Conservation (phyloP, 192 early-diverging fungal genomes). For the Linnemannia elongata region DNA sequence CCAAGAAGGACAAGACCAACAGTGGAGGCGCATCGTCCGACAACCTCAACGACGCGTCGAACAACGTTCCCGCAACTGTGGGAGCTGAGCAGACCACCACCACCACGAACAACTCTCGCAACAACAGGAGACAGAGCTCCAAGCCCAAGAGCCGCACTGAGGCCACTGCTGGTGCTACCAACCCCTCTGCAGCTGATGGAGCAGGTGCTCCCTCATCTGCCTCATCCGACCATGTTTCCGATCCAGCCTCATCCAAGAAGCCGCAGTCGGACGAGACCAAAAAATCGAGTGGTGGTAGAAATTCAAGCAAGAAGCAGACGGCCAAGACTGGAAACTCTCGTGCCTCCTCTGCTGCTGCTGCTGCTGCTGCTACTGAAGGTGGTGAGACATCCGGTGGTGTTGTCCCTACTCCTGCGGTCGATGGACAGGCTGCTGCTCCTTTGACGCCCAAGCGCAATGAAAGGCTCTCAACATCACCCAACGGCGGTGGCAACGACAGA, state of each 20-base stretch:
- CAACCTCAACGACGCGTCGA: not conserved
- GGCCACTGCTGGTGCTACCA: not conserved
- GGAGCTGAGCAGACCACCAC: not conserved
- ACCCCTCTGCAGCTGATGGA: not conserved
- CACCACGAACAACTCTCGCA: slow-evolving; percentile 2
- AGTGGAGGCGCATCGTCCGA: not conserved
- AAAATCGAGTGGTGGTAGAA: not conserved
- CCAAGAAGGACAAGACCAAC: slow-evolving; percentile 26
- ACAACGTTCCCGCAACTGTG: not conserved
- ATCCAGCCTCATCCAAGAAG: slow-evolving; percentile 6
- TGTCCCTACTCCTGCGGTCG: not conserved
- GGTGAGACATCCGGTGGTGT: not conserved
- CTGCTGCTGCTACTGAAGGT: not conserved
- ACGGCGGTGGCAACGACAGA: slow-evolving; percentile 16
- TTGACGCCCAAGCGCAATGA: slow-evolving; percentile 32
- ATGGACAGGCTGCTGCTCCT: not conserved
- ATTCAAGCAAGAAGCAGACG: slow-evolving; percentile 13
- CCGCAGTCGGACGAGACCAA: not conserved
- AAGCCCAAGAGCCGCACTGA: slow-evolving; percentile 7
- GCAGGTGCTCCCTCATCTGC: not conserved
- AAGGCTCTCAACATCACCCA: slow-evolving; percentile 28
- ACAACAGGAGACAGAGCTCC: slow-evolving; percentile 25
- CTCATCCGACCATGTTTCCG: slow-evolving; percentile 8
- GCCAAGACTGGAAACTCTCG: not conserved
- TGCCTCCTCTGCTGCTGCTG: not conserved